A percentile compares a stretch with the other conserved stretches of the same genome.
Evolutionary conservation across 495 filamentous ascomycete species (phyloP).

Genomic region (Pseudevernia furfuracea): DNA sequence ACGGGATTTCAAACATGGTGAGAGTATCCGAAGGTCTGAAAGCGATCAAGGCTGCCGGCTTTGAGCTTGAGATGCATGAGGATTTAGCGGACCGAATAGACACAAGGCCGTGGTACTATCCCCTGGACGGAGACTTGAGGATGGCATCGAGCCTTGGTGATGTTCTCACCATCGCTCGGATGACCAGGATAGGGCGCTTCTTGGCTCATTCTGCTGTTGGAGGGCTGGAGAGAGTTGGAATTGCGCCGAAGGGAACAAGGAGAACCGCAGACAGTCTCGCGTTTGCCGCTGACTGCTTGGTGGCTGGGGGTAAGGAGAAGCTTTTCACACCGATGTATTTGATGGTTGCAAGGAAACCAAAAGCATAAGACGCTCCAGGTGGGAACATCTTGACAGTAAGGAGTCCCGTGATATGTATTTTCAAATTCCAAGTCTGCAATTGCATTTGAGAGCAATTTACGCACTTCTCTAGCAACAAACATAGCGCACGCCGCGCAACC

Average conservation of each 20-base stretch:
- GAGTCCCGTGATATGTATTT: background rate
- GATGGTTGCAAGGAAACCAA: conserved; percentile 90
- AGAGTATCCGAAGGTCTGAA: conserved; percentile 71
- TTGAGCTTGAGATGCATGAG: conserved; percentile 77
- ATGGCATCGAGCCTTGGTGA: conserved; percentile 76
- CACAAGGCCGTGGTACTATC: conserved; percentile 88
- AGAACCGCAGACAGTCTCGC: conserved; percentile 92
- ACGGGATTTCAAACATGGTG: conserved; percentile 99
- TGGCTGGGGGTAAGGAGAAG: conserved; percentile 83
- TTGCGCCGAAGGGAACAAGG: conserved; percentile 80
- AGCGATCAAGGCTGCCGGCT: conserved; percentile 85
- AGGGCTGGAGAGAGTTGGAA: conserved; percentile 60
- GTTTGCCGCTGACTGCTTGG: conserved; percentile 74
- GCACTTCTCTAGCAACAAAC: background rate
- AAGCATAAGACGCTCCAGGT: background rate
- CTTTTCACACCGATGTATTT: conserved; percentile 99
- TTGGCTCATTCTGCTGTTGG: conserved; percentile 74
- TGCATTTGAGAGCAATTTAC: background rate
- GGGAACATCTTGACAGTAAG: background rate
- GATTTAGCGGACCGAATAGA: conserved; percentile 81
- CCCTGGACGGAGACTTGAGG: conserved; percentile 72
- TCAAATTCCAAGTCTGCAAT: background rate
- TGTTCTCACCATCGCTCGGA: conserved; percentile 74
- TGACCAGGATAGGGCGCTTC: conserved; percentile 80
- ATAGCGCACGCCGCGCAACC: background rate